These are phyloP conservation scores for Tricholoma sp. DNA, from an alignment of 768 basidiomycete species.

Conservation along the genomic window DNA sequence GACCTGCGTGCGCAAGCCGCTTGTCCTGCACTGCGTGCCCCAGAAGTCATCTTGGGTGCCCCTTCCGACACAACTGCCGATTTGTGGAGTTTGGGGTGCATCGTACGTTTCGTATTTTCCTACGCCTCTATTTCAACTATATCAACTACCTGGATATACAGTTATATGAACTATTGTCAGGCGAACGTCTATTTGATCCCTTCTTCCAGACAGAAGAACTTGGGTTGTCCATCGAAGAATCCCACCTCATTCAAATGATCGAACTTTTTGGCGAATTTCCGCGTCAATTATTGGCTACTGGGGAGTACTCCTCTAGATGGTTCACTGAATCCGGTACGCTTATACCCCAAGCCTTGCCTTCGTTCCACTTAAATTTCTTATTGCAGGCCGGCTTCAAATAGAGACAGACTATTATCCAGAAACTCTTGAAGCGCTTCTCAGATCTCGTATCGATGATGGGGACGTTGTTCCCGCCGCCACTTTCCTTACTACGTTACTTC, in stretches of 20 bases:
- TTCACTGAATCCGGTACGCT: conserved; percentile 19
- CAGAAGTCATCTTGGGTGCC: conserved; percentile 20
- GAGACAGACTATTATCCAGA: conserved; percentile 22
- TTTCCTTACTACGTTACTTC: conserved; percentile 16
- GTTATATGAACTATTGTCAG: conserved; percentile 22
- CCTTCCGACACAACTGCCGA: conserved; percentile 17
- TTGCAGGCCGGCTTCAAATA: conserved; percentile 14
- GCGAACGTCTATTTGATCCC: conserved; percentile 18
- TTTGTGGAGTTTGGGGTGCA: conserved; percentile 25
- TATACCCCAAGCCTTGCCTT: not conserved
- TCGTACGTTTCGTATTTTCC: conserved; percentile 3
- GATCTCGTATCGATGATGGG: conserved; percentile 8
- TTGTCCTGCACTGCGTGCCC: conserved; percentile 15
- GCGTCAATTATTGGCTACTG: conserved; percentile 11
- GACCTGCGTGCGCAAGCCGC: not conserved
- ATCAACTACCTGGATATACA: conserved; percentile 13
- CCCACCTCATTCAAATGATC: conserved; percentile 25
- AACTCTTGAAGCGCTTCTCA: conserved; percentile 14
- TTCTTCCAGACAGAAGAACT: conserved; percentile 21
- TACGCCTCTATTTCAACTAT: conserved; percentile 1
- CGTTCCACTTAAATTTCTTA: not conserved
- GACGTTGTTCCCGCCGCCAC: conserved; percentile 12
- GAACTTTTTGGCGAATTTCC: conserved; percentile 21
- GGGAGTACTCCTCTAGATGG: conserved; percentile 15
- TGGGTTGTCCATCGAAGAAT: conserved; percentile 20